phyloP scores from a whole-genome alignment of 2,329 filamentous ascomycete species.

The Teratosphaeriaceae sp. region DNA sequence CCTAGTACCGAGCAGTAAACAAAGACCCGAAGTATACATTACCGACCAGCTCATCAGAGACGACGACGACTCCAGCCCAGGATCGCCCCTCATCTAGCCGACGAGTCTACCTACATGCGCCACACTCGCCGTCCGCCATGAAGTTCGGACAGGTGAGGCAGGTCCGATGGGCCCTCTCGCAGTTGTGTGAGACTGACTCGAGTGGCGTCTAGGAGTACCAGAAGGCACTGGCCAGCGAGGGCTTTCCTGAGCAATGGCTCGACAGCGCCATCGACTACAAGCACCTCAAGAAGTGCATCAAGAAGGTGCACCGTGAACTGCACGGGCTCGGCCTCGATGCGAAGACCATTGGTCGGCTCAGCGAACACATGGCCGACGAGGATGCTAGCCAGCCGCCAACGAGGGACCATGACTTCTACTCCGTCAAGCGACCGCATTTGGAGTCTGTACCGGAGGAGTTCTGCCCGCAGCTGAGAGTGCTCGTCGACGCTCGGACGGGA shows the following conservation, averaged over 20 bases:
- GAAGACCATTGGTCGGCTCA: slow-evolving; percentile 60
- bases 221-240: slow-evolving; percentile 61
- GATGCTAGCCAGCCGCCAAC: background rate
- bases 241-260: slow-evolving; percentile 66
- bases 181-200: no score
- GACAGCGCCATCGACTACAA: slow-evolving; percentile 75
- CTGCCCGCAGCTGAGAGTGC: slow-evolving; percentile 63
- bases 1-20: no score
- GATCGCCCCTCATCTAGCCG: no score
- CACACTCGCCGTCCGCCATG: no score
- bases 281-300: slow-evolving; percentile 83
- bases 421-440: slow-evolving; percentile 17
- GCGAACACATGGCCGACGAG: slow-evolving; percentile 35
- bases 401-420: slow-evolving; percentile 15
- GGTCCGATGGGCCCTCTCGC: no score
- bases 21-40: no score
- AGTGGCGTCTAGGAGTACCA: slow-evolving; percentile 70
- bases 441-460: slow-evolving; percentile 36
- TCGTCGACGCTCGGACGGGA: slow-evolving; percentile 60
- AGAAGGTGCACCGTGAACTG: slow-evolving; percentile 68
- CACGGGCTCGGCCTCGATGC: slow-evolving; percentile 63
- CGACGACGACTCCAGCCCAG: no score
- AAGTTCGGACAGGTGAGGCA: no score
- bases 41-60: no score
- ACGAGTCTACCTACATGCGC: no score